These are phyloP conservation scores for Acrasis kona DNA, from an alignment of 78 protist genomes.

Conservation along the genomic window DNA sequence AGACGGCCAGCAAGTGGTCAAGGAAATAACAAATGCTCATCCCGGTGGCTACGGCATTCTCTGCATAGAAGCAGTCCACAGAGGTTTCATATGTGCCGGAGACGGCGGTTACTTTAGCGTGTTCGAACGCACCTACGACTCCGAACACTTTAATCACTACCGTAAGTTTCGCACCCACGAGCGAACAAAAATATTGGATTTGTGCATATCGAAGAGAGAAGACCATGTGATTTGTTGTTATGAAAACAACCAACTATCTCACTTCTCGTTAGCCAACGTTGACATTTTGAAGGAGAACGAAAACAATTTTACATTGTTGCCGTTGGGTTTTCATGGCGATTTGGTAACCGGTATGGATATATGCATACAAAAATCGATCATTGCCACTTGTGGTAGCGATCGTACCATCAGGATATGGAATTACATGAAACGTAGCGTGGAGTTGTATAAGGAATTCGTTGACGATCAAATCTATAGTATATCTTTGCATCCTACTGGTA, in stretches of 20 bases:
- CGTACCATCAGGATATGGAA: slow-evolving; percentile 35
- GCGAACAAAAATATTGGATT: neutral
- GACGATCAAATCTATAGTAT: slow-evolving; percentile 22
- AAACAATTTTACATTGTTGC: neutral
- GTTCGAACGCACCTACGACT: slow-evolving; percentile 24
- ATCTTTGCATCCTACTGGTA: slow-evolving; percentile 48
- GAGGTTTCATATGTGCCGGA: slow-evolving; percentile 33
- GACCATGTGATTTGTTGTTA: neutral
- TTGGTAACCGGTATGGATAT: slow-evolving; percentile 33
- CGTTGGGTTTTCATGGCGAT: slow-evolving; percentile 7
- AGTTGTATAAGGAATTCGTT: slow-evolving; percentile 20
- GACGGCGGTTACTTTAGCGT: slow-evolving; percentile 14
- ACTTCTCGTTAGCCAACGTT: neutral
- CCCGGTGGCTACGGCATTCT: neutral
- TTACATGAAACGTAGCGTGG: slow-evolving; percentile 20
- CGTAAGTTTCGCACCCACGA: neutral
- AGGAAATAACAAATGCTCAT: neutral
- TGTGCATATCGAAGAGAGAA: neutral
- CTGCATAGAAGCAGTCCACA: no score
- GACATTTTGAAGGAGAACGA: neutral
- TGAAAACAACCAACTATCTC: neutral
- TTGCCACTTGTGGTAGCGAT: slow-evolving; percentile 43
- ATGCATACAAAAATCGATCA: slow-evolving; percentile 46
- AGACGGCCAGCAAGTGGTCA: neutral
- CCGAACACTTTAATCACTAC: neutral